Base-by-base conservation (phyloP, 176 grass and related monocot species). In the Ananas comosus region DNA sequence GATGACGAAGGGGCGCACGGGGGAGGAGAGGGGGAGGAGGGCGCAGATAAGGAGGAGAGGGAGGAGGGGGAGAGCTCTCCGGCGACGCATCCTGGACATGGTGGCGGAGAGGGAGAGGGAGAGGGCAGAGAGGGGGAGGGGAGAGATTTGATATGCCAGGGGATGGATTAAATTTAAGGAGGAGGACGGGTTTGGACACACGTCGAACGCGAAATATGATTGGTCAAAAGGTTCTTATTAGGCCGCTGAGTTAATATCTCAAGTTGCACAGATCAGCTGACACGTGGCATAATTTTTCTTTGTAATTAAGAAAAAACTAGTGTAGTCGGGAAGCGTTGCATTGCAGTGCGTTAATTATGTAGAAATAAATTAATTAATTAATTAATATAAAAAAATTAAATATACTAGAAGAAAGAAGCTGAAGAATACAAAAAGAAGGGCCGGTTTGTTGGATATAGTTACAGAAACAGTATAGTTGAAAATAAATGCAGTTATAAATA, bases 21-120 rank as follows among this genome's bases (percentile, higher is more conserved):
- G 76, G 69, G 63, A 87, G 61, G 80, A 73, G 57, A 56, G 17
- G 69, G 83, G 67, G 52, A 81, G 56, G 73, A 68, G 29, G 56
- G 11, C 59, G 63, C 49, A 51, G 70, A 66, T 65, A 18, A 72
- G 9, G 74, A 66, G 13, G 17, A 19, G 14, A 64, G 71, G 9
- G 74, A 66, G 13, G 17, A 19, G 63, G 10, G 54, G 71, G 70
- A 22, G 69, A 13, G 48, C 59, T 21, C 9, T 10, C 1, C 17
- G 17, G 56, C 56, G 56, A 61, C 7, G 17, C 56, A 61, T 61
- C 56, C n/a, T 61, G 56, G n/a, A 22, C 16, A 61, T 22, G 21
- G 56, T 2, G 21, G 21, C n/a, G 4, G 53, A 61, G 54, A 23
- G n/a, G n/a, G n/a, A n/a, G 10, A 7, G 54, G 1, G 53, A 21